Percentiles rank a stretch among this genome's conserved stretches.
Evolutionary conservation across 2,329 filamentous ascomycete species (phyloP).

Genomic region (Alternaria triticimaculans): DNA sequence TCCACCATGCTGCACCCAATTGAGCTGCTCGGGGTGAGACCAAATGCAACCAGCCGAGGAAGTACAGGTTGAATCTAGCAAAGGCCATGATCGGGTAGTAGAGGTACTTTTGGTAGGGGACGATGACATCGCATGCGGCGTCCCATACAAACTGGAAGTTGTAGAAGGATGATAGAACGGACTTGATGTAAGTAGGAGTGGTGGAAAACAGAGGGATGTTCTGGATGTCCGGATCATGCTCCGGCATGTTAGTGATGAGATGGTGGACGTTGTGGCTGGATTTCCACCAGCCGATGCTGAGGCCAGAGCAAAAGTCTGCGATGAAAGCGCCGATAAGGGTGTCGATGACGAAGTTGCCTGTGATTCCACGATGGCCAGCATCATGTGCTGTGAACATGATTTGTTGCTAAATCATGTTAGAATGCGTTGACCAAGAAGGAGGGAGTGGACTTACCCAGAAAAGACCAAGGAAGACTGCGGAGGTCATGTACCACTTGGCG

Average conservation of each 20-base stretch:
- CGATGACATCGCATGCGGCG: slow-evolving; percentile 69
- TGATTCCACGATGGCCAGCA: slow-evolving; percentile 69
- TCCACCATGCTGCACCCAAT: slow-evolving; percentile 82
- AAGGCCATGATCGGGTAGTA: slow-evolving; percentile 84
- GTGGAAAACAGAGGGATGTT: slow-evolving; percentile 88
- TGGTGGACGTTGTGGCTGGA: slow-evolving; percentile 73
- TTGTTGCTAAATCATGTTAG: slow-evolving; percentile 60
- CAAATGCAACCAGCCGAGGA: slow-evolving; percentile 80
- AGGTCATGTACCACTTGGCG: slow-evolving; percentile 63
- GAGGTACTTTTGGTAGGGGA: slow-evolving; percentile 78
- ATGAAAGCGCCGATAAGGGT: slow-evolving; percentile 68
- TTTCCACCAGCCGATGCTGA: slow-evolving; percentile 75
- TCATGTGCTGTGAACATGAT: slow-evolving; percentile 74
- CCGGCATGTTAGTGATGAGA: slow-evolving; percentile 68
- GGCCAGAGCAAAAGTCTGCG: slow-evolving; percentile 69
- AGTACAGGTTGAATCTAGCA: slow-evolving; percentile 87
- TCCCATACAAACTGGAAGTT: slow-evolving; percentile 82
- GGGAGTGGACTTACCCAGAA: slow-evolving; percentile 58
- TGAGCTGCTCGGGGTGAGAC: slow-evolving; percentile 72
- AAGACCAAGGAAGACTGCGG: slow-evolving; percentile 64
- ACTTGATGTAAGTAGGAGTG: slow-evolving; percentile 78
- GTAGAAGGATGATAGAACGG: slow-evolving; percentile 81
- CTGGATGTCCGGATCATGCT: slow-evolving; percentile 53
- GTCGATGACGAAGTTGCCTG: slow-evolving; percentile 64
- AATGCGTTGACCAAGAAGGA: not conserved